A percentile compares a stretch with the other conserved stretches of the same genome.
These are phyloP conservation scores for Coniella lustricola DNA, from an alignment of 2,329 filamentous ascomycete genomes.

Conservation along the genomic window DNA sequence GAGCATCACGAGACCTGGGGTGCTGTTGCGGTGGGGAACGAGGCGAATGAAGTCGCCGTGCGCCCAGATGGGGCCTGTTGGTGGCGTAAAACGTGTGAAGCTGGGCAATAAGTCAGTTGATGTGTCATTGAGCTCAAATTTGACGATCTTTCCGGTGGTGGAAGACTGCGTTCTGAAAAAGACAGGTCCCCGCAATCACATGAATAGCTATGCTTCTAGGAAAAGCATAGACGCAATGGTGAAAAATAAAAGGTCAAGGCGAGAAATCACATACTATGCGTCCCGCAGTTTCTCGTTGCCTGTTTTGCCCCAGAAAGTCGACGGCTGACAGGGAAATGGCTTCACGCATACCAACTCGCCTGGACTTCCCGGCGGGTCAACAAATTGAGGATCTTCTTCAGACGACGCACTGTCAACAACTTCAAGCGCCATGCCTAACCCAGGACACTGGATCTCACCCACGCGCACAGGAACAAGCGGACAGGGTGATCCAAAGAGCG, in stretches of 20 bases:
- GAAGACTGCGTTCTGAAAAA: too few relatives aligned
- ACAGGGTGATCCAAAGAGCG: slow-evolving; percentile 82
- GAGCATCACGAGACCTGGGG: slow-evolving; percentile 71
- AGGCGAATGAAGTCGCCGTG: slow-evolving; percentile 85
- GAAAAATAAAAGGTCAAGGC: background rate
- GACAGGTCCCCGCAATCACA: too few relatives aligned
- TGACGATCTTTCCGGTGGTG: too few relatives aligned
- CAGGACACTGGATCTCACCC: slow-evolving; percentile 72
- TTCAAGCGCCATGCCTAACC: slow-evolving; percentile 70
- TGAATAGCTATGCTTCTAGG: too few relatives aligned
- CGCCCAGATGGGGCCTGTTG: slow-evolving; percentile 62
- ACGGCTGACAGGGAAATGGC: slow-evolving; percentile 85
- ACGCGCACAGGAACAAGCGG: slow-evolving; percentile 64
- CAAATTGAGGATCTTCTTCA: slow-evolving; percentile 40
- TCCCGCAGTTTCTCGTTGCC: slow-evolving; percentile 71
- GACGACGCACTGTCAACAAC: slow-evolving; percentile 49
- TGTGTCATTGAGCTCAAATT: too few relatives aligned
- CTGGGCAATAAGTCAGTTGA: background rate
- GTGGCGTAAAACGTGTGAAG: slow-evolving; percentile 68
- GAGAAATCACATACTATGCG: slow-evolving; percentile 49
- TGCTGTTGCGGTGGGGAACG: slow-evolving; percentile 48
- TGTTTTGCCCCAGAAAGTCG: slow-evolving; percentile 74
- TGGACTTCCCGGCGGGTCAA: slow-evolving; percentile 54
- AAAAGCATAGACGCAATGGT: background rate
- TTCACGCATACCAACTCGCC: slow-evolving; percentile 83